phyloP scores from a whole-genome alignment of 2,329 filamentous ascomycete species.

The Diaporthe aspalathi region DNA sequence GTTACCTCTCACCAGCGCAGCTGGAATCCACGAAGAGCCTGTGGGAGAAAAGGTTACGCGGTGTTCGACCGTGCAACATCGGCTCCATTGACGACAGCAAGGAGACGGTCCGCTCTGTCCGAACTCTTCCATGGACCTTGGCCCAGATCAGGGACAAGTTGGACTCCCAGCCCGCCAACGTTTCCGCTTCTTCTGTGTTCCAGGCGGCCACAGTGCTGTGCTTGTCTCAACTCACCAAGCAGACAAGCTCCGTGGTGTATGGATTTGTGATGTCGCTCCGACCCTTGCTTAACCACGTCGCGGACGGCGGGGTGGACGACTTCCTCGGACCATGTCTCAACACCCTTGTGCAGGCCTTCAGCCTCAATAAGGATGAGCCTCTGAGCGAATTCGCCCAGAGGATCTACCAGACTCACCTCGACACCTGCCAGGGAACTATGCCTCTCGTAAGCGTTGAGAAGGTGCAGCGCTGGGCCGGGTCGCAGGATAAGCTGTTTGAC shows the following conservation, averaged over 20 bases:
- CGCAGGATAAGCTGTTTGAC: constrained; percentile 43
- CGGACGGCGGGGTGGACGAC: constrained; percentile 18
- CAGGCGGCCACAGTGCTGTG: constrained; percentile 41
- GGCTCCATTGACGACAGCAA: constrained; percentile 25
- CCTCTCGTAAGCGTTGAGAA: constrained; percentile 41
- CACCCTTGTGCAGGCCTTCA: constrained; percentile 40
- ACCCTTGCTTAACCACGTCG: constrained; percentile 35
- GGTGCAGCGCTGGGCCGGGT: constrained; percentile 43
- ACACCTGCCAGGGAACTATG: constrained; percentile 41
- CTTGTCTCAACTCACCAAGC: constrained; percentile 38
- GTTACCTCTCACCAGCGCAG: constrained; percentile 13
- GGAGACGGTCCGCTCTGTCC: constrained; percentile 16
- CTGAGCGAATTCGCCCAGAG: constrained; percentile 35
- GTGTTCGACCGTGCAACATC: constrained; percentile 21
- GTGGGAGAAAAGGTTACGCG: constrained; percentile 32
- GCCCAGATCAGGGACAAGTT: constrained; percentile 34
- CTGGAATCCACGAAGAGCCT: constrained; percentile 10
- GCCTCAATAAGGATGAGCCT: constrained; percentile 33
- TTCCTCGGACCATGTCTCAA: constrained; percentile 44
- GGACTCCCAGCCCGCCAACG: constrained; percentile 4
- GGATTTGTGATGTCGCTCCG: constrained; percentile 42
- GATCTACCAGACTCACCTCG: constrained; percentile 38
- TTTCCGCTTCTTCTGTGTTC: constrained; percentile 39
- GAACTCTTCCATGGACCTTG: constrained; percentile 28
- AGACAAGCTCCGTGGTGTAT: constrained; percentile 38